Evolutionary conservation across 805 yeast species (phyloP), one percentile per base, ranked within the genome.

Genomic region (Candida odintsovae): DNA sequence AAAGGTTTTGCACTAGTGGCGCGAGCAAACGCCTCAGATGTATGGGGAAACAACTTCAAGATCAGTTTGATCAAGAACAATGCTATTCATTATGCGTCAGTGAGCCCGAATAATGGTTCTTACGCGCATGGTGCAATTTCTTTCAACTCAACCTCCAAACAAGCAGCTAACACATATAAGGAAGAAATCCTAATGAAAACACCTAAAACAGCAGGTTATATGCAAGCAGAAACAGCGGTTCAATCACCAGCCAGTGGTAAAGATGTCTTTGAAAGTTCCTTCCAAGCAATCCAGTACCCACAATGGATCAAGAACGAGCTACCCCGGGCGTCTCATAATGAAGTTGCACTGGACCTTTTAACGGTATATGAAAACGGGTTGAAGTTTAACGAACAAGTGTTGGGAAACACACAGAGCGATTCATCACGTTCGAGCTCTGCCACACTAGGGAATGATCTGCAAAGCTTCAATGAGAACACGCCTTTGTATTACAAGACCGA

Each of bases 1-100:
- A 45, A 25, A 42, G 44, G 41, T 38, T 37, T 16, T 38, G 50
- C 50, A 44, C 22, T 33, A 4, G 20, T 33, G 5, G 36, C 20
- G 20, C 36, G 20, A 33, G 36, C 36, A 16, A 16, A 8, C 15
- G 20, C 18, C 16, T 16, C 20, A 16, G 36, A 33, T 11, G 20
- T 16, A 3, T 33, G 8, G 4, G 13, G 16, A 6, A 16, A 16
- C 20, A 33, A 10, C 20, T 33, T 33, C 36, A 33, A 33, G 8
- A 18, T 33, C 36, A n/a, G 20, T 16, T 16, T 33, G 20, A 33
- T 16, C 18, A n/a, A 33, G 36, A 33, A 33, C 4, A n/a, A 6
- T 12, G 15, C 6, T 28, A 7, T 13, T 13, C 6, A 28, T 13
- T n/a, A 13, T 3, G 8, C 5, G 23, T 22, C 8, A 22, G 28